Evolutionary conservation across 108 stramenopile genomes (phyloP), one percentile per base, ranked within the genome.

Genomic region (Tribonema minus): DNA sequence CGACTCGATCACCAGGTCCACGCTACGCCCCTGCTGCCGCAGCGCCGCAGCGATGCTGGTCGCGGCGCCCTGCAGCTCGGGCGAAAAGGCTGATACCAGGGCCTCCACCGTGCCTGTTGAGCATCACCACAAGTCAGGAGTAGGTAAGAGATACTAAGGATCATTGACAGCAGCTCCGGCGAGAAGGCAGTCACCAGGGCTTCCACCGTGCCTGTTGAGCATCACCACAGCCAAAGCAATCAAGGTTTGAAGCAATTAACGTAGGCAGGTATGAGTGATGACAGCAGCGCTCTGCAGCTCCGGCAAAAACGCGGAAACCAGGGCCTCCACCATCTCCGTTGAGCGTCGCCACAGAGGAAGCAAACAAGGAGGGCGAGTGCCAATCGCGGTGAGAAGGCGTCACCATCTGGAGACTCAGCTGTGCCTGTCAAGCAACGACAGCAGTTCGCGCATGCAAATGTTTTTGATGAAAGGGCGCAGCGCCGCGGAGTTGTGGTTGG

Each of bases 1-100:
- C 37, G 87, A 68, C 84, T 96, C 93, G 38, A 96, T 72, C 64
- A 95, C 86, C 15, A 95, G 77, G 83, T 98, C 95, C 0, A 96
- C 95, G n/a, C 70, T 79, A 65, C 92, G 85, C 5, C 95, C 97
- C 34, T 82, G 86, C 23, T 76, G 71, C 37, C 95, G 90, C 34
- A 96, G 71, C 9, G 91, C 93, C 0, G 90, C 88, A 39, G 81
- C 76, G 5, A 95, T 78, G 34, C 40, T 66, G 26, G 73, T 75
- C 5, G 77, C 77, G 20, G 77, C 68, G 23, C 60, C 68, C 68
- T 78, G 70, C 30, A 37, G 6, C 28, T 15, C 62, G 6, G 27
- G 62, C 6, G 28, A 5, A 30, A 63, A 27, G 28, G 28, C 12
- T 5, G 15, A 27, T 9, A 63, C 27, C 28, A 63, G 26, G 30